Conservation (phyloP, 305 asterid genomes). For the Ilex paraguariensis region DNA sequence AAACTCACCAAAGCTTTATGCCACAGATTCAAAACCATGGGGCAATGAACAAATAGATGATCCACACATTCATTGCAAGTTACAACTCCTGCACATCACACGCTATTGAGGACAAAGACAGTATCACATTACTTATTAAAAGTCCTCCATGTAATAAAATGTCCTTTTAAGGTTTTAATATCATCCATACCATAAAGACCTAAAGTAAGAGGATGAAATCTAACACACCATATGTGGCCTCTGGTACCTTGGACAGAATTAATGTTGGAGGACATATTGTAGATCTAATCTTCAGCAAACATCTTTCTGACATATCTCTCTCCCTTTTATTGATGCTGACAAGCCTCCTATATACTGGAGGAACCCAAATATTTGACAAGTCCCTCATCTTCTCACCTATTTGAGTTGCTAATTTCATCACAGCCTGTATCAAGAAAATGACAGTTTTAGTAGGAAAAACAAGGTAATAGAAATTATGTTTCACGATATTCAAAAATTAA, state of each 20-base stretch:
- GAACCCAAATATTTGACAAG: conserved; percentile 56
- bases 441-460: conserved; percentile 9
- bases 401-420: conserved; percentile 52
- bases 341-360: conserved; percentile 77
- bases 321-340: conserved; percentile 68
- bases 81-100: too few species aligned
- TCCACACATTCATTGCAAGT: too few species aligned
- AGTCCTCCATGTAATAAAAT: too few species aligned
- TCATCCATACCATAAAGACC: not conserved
- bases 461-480: not conserved
- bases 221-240: not conserved
- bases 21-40: too few species aligned
- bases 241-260: conserved; percentile 59
- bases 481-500: not conserved
- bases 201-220: too few species aligned
- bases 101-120: too few species aligned
- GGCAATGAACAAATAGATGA: too few species aligned
- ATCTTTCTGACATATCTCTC: conserved; percentile 75
- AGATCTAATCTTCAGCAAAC: conserved; percentile 54
- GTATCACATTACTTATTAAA: too few species aligned
- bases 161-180: too few species aligned
- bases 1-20: too few species aligned
- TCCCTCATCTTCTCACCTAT: conserved; percentile 50
- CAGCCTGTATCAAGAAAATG: conserved; percentile 46
- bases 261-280: conserved; percentile 50